Evolutionary conservation across 2,329 filamentous ascomycete species (phyloP).

Genomic region (Aspergillus nomiae): DNA sequence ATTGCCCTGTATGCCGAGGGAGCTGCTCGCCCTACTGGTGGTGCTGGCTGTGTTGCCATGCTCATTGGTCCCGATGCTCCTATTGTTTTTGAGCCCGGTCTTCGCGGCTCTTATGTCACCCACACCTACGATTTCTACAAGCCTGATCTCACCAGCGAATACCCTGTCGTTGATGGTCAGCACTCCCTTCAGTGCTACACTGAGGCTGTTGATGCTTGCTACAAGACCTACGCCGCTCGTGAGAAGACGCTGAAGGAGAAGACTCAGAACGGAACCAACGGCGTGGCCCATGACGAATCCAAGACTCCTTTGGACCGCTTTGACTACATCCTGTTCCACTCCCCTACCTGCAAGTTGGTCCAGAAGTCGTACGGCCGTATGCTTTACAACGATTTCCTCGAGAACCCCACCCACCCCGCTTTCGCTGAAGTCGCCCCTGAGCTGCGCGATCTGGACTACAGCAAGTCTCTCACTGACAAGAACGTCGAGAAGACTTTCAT

Average conservation of each 20-base stretch:
- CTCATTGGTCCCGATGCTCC: slow-evolving; percentile 77
- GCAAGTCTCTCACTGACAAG: slow-evolving; percentile 78
- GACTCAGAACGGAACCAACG: slow-evolving; percentile 53
- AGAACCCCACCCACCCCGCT: slow-evolving; percentile 64
- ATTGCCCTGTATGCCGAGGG: slow-evolving; percentile 87
- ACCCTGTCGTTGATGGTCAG: slow-evolving; percentile 82
- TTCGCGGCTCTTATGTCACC: slow-evolving; percentile 78
- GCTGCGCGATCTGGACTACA: slow-evolving; percentile 75
- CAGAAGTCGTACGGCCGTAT: slow-evolving; percentile 82
- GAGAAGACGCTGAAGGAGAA: slow-evolving; percentile 61
- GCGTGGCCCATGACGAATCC: slow-evolving; percentile 41
- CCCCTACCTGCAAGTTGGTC: slow-evolving; percentile 84
- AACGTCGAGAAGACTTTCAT: slow-evolving; percentile 85
- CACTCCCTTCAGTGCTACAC: slow-evolving; percentile 82
- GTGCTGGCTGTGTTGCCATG: slow-evolving; percentile 77
- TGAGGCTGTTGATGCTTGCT: slow-evolving; percentile 76
- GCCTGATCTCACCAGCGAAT: slow-evolving; percentile 83
- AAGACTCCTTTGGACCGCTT: slow-evolving; percentile 76
- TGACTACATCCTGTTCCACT: slow-evolving; percentile 81
- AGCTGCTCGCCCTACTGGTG: slow-evolving; percentile 76
- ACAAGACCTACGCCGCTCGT: slow-evolving; percentile 76
- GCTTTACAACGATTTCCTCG: slow-evolving; percentile 82
- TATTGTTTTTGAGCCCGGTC: slow-evolving; percentile 74
- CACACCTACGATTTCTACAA: slow-evolving; percentile 92
- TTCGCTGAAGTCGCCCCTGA: slow-evolving; percentile 77